Evolutionary conservation across 805 yeast genomes (phyloP), one percentile per base, ranked within the genome.

Genomic region (Candida odintsovae): DNA sequence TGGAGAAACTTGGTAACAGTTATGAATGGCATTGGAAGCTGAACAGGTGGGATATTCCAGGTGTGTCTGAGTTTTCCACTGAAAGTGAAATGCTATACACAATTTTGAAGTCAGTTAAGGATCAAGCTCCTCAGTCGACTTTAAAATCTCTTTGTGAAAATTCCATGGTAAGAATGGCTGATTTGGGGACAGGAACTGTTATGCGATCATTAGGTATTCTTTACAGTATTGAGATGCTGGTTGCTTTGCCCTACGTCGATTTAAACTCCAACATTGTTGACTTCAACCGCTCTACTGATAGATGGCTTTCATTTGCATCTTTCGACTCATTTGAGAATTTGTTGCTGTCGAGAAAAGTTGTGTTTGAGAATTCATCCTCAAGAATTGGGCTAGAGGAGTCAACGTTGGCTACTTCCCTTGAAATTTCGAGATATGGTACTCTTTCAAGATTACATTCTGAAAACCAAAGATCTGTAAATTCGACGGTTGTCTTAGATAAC

Each of bases 11-110:
- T 2, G 59, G 57, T 20, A 61, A 62, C 21, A 48, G 64, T 1
- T 85, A 74, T 58, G 80, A 76, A 48, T 82, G 89, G 78, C 77
- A 82, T 1, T 83, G 96, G 89, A 85, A 85, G 57, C 63, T 90
- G 37, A 77, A 75, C 38, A 76, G 78, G 42, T 90, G 97, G 97
- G 84, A 83, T 45, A 50, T 86, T 1, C 87, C 95, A 0, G 50
- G 59, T 0, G 71, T 82, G 1, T 59, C 57, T 3, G 52, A 48
- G 0, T 59, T 74, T 0, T 43, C 45, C 0, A 62, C 68, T 1
- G 76, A 71, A 36, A 70, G 77, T 40, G 75, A 74, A 39, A 65
- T 70, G 2, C 63, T 82, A 2, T 88, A 83, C 57, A 67, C 69
- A 4, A 59, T 78, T 1, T 65, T 85, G 49, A 82, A 77, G 52